Conservation (phyloP, 768 basidiomycete species). For the Rubroboletus pulcherrimus region DNA sequence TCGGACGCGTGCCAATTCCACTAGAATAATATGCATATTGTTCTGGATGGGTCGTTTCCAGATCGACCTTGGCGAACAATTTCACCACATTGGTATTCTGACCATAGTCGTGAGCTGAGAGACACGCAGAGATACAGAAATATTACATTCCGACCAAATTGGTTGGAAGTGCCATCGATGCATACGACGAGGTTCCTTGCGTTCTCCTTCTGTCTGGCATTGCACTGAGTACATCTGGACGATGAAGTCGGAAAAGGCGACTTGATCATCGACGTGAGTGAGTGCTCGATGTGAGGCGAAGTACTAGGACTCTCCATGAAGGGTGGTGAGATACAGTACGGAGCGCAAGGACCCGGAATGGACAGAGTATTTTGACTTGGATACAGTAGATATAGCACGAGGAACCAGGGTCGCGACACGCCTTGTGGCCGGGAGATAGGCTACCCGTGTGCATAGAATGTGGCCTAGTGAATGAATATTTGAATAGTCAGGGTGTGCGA, state of each 20-base stretch:
- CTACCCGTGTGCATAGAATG: background rate
- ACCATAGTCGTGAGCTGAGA: constrained; percentile 1
- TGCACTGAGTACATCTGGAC: constrained; percentile 14
- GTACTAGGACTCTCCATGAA: background rate
- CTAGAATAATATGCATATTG: constrained; percentile 38
- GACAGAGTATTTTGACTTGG: background rate
- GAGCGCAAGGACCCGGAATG: background rate
- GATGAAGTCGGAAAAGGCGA: background rate
- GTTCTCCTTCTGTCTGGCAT: constrained; percentile 1
- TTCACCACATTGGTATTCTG: constrained; percentile 41
- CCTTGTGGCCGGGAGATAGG: background rate
- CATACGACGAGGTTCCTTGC: constrained; percentile 23
- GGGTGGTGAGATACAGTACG: background rate
- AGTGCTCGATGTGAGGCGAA: background rate
- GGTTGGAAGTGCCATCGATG: constrained; percentile 25
- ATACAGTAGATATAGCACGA: background rate
- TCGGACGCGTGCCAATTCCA: constrained; percentile 36
- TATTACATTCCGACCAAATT: constrained; percentile 19
- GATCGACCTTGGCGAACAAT: constrained; percentile 29
- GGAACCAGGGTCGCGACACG: background rate
- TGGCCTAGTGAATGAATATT: background rate
- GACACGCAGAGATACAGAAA: background rate
- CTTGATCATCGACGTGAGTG: background rate
- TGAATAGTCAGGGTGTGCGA: constrained; percentile 1
- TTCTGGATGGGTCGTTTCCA: constrained; percentile 10